phyloP scores from a whole-genome alignment of 441 rosid genomes.

The Populus trichocarpa region DNA sequence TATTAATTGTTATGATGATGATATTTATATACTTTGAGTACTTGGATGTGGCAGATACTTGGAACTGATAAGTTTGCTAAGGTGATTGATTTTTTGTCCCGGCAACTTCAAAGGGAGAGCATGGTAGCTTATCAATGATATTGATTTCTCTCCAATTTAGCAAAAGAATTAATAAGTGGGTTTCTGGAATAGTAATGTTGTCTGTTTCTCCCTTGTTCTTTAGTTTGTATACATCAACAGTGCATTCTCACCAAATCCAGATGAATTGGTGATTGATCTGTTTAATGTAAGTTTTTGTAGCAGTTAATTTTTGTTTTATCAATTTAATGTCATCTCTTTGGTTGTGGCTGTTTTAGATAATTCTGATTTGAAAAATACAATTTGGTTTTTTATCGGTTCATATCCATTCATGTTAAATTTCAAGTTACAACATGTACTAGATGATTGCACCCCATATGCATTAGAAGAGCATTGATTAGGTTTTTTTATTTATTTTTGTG shows the following conservation, averaged over 20 bases:
- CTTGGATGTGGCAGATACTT: slow-evolving; percentile 40
- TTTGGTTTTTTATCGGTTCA: not conserved
- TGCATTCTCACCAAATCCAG: slow-evolving; percentile 90
- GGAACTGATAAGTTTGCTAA: slow-evolving; percentile 82
- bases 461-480: not conserved
- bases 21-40: not conserved
- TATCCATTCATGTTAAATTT: not conserved
- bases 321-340: not conserved
- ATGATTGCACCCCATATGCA: not conserved
- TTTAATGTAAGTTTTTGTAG: slow-evolving; percentile 49
- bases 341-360: not conserved
- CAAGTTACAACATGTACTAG: not conserved
- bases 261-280: slow-evolving; percentile 78
- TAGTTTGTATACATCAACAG: slow-evolving; percentile 92
- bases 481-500: not conserved
- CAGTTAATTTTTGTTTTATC: not conserved
- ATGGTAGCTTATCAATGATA: slow-evolving; percentile 44
- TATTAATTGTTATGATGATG: not conserved
- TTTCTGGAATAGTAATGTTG: slow-evolving; percentile 17
- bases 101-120: slow-evolving; percentile 79
- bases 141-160: slow-evolving; percentile 6
- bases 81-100: slow-evolving; percentile 76
- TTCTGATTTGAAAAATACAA: not conserved
- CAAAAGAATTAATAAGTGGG: not conserved
- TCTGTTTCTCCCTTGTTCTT: slow-evolving; percentile 11